Base-by-base conservation (phyloP, 495 filamentous ascomycete species). In the Pseudoneurospora amorphoporcata region DNA sequence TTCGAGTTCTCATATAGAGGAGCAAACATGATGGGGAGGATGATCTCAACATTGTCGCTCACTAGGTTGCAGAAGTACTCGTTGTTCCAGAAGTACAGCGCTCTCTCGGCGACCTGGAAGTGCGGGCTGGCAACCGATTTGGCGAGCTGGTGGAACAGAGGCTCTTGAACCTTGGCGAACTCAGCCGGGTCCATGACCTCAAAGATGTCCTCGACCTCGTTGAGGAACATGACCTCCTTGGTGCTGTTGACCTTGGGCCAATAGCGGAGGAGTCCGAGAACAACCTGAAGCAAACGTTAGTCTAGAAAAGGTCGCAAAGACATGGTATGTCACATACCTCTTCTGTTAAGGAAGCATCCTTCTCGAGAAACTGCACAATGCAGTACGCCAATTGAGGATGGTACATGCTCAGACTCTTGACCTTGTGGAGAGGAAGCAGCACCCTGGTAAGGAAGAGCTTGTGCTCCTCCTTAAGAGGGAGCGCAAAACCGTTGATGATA, bases 51-150 rank as follows among this genome's bases (percentile, higher is more conserved):
- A 78, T 99, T 98, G 81, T 99, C 95, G 86, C 94, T 98, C 70
- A 99, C 95, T 71, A 99, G 85, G 78, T 99, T 99, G 86, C 95
- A 99, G 85, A 99, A 99, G 77, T 99, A 99, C 80, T 99, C 95
- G 79, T 99, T 99, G 83, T 99, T 99, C 95, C 95, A 99, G 86
- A 98, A 99, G 84, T 99, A 99, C 35, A 99, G 89, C 3, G 96
- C 95, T 75, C 95, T 88, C 80, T 99, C 95, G 40, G 95, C 95
- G 58, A 99, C 95, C 88, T 99, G 95, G 84, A 99, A 99, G 84
- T 99, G 95, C 23, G 95, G 95, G 75, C 96, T 98, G 32, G 95
- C 95, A 42, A 99, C 95, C 23, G 95, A 98, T 81, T 98, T 98
- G 35, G 95, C 95, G 70, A 99, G 86, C 79, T 99, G 95, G 75